Percentiles rank a stretch among this genome's conserved stretches.
phyloP scores from a whole-genome alignment of 139 green algal genomes.

The Pleodorina starrii region DNA sequence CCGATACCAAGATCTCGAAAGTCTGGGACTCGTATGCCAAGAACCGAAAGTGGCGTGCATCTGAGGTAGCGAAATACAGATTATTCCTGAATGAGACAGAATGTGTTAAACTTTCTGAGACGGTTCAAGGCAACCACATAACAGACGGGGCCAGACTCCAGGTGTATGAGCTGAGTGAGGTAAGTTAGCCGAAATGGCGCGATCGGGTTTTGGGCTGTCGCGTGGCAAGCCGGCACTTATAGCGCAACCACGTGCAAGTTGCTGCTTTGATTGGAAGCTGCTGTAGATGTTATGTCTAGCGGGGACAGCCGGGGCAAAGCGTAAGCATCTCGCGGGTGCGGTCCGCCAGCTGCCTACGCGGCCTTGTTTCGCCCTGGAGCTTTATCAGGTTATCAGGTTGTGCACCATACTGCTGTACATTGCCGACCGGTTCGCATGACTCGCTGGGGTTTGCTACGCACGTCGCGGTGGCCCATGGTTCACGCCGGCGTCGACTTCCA shows the following conservation, averaged over 20 bases:
- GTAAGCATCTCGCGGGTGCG: neutral
- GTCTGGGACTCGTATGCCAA: conserved; percentile 5
- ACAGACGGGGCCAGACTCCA: neutral
- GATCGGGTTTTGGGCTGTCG: neutral
- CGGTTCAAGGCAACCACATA: neutral
- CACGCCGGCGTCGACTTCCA: neutral
- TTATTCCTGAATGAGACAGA: neutral
- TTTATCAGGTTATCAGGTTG: no score
- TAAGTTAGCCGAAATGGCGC: neutral
- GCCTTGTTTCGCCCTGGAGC: neutral
- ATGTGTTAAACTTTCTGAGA: neutral
- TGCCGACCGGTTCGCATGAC: no score
- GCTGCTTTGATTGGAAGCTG: neutral
- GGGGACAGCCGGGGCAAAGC: neutral
- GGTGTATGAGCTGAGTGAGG: neutral
- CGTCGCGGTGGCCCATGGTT: neutral
- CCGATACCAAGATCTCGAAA: neutral
- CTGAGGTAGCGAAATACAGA: neutral
- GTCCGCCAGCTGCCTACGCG: neutral
- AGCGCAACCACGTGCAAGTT: neutral
- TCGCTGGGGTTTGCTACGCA: neutral
- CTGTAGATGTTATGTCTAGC: neutral
- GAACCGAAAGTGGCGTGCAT: neutral
- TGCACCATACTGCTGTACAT: no score
- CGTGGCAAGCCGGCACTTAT: neutral